Evolutionary conservation across 495 filamentous ascomycete species (phyloP).

Genomic region (Penicillium dipodomyicola): DNA sequence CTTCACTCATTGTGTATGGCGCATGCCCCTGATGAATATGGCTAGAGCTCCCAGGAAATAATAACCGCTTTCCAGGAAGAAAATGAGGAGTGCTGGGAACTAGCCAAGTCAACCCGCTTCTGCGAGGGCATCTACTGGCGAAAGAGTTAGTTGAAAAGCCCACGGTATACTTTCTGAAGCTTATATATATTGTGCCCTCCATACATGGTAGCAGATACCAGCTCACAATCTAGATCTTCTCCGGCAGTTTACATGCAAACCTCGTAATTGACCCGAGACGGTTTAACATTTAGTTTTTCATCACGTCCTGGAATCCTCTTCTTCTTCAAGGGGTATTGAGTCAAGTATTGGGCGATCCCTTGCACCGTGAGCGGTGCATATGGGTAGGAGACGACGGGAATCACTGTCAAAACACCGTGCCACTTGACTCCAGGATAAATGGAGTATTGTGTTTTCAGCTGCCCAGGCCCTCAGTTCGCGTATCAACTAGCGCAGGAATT

Average conservation of each 20-base stretch:
- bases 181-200: neutral
- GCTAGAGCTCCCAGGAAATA: neutral
- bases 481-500: neutral
- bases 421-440: neutral
- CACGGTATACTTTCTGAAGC: neutral
- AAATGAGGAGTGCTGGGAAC: neutral
- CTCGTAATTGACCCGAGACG: neutral
- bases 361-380: no score
- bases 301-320: neutral
- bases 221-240: neutral
- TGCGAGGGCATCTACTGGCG: neutral
- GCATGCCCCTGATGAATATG: neutral
- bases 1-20: no score
- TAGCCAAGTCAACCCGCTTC: neutral
- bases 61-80: neutral
- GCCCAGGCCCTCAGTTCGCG: neutral
- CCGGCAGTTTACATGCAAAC: neutral
- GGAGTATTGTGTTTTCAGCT: slow-evolving; percentile 1
- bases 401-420: slow-evolving; percentile 1
- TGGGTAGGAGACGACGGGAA: neutral
- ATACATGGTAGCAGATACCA: neutral
- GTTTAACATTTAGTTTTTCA: neutral
- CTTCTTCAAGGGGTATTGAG: neutral
- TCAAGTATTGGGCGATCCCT: neutral
- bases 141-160: neutral